A percentile compares a stretch with the other conserved stretches of the same genome.
Conservation (phyloP, 2,329 filamentous ascomycete genomes). For the Cytospora piceicola region DNA sequence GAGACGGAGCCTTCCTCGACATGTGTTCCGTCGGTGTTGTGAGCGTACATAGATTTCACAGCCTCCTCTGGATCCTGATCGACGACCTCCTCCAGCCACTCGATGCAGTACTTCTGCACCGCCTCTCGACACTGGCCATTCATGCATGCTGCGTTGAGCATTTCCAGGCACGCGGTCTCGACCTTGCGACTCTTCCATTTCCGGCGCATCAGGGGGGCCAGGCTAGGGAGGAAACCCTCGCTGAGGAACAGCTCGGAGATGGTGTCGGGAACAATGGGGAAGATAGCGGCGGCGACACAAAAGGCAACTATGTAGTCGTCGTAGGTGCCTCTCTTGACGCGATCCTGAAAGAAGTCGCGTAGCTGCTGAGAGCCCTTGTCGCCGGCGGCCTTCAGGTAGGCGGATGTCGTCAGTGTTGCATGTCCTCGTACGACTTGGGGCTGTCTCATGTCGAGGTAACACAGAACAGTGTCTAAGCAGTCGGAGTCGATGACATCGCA, state of each 20-base stretch:
- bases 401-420: constrained; percentile 79
- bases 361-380: constrained; percentile 73
- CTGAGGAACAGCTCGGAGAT: constrained; percentile 81
- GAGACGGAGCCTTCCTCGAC: constrained; percentile 61
- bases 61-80: constrained; percentile 68
- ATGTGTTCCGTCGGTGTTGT: constrained; percentile 58
- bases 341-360: constrained; percentile 72
- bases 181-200: constrained; percentile 85
- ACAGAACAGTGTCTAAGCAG: constrained; percentile 82
- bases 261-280: constrained; percentile 79
- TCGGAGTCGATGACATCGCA: constrained; percentile 71
- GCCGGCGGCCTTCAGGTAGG: constrained; percentile 78
- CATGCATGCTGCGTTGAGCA: constrained; percentile 91
- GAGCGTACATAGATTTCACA: constrained; percentile 52
- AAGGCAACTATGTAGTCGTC: constrained; percentile 92
- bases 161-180: constrained; percentile 82
- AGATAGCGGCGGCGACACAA: constrained; percentile 86
- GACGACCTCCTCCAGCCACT: constrained; percentile 86
- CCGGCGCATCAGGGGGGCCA: constrained; percentile 76
- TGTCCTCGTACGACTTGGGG: constrained; percentile 75
- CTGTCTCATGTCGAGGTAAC: constrained; percentile 83
- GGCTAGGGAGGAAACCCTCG: constrained; percentile 79
- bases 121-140: constrained; percentile 80
- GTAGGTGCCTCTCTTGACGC: constrained; percentile 74
- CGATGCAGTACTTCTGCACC: constrained; percentile 80